Base-by-base conservation (phyloP, 306 rosid species). In the Malus sieversii region DNA sequence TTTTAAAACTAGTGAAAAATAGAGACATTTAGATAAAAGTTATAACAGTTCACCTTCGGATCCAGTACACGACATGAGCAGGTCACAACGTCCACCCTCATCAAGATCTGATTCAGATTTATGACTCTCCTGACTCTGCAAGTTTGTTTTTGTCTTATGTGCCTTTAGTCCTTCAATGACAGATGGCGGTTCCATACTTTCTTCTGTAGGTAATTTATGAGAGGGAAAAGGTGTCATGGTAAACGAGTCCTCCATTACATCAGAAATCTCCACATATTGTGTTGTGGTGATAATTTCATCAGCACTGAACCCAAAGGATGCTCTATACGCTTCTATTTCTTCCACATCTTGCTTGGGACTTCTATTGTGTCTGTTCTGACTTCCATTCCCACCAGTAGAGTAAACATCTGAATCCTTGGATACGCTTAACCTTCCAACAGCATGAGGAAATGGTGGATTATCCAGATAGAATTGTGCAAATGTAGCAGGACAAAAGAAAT, bases 241-340 rank as follows among this genome's bases (percentile, higher is more conserved):
- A 80, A 95, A 95, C n/a, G 97, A 90, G 42, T 95, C 98, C 27
- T 90, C 97, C 88, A 82, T 88, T 42, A 92, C 99, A 85, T 89
- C 98, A 81, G 99, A 80, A 81, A 96, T 96, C 88, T 96, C 99
- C 74, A 92, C 98, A 33, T 92, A 96, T 14, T 96, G 93, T 63
- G 91, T 10, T 42, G 99, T 92, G 45, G 91, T 87, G 81, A 92
- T 87, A 75, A 96, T 89, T 86, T 96, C 99, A 87, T 96, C 99
- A n/a, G 99, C 99, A 82, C 99, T 96, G 82, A 96, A 96, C 81
- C 99, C 99, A 84, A 96, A 96, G 38, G 99, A 96, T 81, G 99
- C 99, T 75, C 99, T 86, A 79, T 96, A 96, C 59, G 99, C 99
- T 88, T 96, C 99, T 80, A 90, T 61, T 81, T 96, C 99, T 84